These are phyloP conservation scores for Monosporozyma siamensis DNA, from an alignment of 805 yeast species.

Conservation along the genomic window DNA sequence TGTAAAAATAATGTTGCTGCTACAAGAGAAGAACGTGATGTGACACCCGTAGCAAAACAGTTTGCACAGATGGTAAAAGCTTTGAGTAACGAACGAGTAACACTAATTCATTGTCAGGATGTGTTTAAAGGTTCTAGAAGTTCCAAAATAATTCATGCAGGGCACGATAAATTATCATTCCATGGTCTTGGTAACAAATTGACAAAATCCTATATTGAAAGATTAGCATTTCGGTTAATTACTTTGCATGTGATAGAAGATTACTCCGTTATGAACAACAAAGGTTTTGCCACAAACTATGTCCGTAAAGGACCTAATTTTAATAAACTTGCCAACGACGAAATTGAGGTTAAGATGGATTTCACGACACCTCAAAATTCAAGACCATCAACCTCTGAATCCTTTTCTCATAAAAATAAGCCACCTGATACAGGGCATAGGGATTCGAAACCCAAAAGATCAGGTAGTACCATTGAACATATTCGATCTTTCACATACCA, in stretches of 20 bases:
- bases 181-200: slow-evolving; percentile 65
- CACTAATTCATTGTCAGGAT: slow-evolving; percentile 76
- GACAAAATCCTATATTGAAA: slow-evolving; percentile 61
- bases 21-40: slow-evolving; percentile 49
- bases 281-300: slow-evolving; percentile 79
- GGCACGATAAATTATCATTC: slow-evolving; percentile 47
- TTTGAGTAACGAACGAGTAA: slow-evolving; percentile 53
- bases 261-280: slow-evolving; percentile 58
- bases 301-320: slow-evolving; percentile 53
- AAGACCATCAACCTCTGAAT: slow-evolving; percentile 12
- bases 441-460: background rate
- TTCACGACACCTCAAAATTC: slow-evolving; percentile 31
- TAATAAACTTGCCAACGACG: slow-evolving; percentile 36
- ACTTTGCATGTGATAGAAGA: slow-evolving; percentile 60
- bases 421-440: background rate
- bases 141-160: slow-evolving; percentile 51
- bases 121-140: slow-evolving; percentile 65
- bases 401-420: background rate
- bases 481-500: slow-evolving; percentile 8
- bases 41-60: slow-evolving; percentile 53
- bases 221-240: slow-evolving; percentile 71
- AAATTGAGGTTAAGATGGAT: slow-evolving; percentile 40
- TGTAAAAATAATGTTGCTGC: slow-evolving; percentile 45
- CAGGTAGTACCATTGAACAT: background rate
- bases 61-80: slow-evolving; percentile 50